Base-by-base conservation (phyloP, 2,329 filamentous ascomycete species). In the Fusarium devonianum region DNA sequence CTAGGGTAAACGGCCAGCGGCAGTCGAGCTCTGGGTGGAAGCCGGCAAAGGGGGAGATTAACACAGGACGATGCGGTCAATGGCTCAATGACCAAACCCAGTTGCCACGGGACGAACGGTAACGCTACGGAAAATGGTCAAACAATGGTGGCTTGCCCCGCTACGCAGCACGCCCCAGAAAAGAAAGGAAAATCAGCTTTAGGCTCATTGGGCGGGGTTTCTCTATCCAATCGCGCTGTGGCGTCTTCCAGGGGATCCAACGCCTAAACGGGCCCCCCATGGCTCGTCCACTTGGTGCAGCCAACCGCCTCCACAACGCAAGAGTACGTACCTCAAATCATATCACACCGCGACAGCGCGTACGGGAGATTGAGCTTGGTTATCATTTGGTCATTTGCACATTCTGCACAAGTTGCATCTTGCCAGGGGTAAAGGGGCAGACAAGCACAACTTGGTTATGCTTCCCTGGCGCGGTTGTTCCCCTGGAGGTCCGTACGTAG, bases 71-170 rank as follows among this genome's bases (percentile, higher is more conserved):
- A 12, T 11, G n/a, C n/a, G n/a, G n/a, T n/a, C n/a, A n/a, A n/a
- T n/a, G n/a, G n/a, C n/a, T n/a, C 28, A 33, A 30, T 19, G 3
- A 19, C 13, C 7, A 34, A 58, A 58, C 45, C 17, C 41, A 52
- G 29, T 30, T 19, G 55, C 56, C 56, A 58, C 56, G 13, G 35
- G n/a, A 28, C 55, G 52, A 58, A 40, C 50, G 55, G 41, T 34
- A 34, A 38, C 29, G 16, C 30, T 19, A 33, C 17, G 30, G 9
- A 16, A 34, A 19, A 43, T 34, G 29, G 40, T 43, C 40, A 44
- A 44, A 58, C 41, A 30, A 29, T 43, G 14, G 40, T 51, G 40
- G 26, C 30, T 53, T 46, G 9, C 30, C 5, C 18, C 14, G 25
- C 13, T 22, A 9, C 9, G 21, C 6, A 8, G 9, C 9, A 25